These are phyloP conservation scores for Xylaria polymorpha DNA, from an alignment of 2,329 filamentous ascomycete genomes.

Conservation along the genomic window DNA sequence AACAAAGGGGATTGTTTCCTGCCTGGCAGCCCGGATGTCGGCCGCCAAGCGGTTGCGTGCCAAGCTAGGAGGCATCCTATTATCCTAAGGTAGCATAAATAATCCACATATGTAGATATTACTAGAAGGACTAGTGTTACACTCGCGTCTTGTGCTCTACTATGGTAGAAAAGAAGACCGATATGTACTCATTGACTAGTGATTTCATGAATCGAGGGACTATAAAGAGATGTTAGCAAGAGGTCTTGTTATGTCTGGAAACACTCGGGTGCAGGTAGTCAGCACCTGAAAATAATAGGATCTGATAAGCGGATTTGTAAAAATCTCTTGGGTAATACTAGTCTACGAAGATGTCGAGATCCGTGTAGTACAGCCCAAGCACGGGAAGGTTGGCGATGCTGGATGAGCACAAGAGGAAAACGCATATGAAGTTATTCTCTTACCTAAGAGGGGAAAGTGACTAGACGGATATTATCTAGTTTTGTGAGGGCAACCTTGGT, in stretches of 20 bases:
- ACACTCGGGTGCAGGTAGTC: background rate
- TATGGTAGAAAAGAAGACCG: background rate
- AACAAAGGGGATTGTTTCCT: conserved; percentile 52
- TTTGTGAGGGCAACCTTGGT: background rate
- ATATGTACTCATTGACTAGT: background rate
- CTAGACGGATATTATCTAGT: background rate
- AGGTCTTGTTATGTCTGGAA: background rate
- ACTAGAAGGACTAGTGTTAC: background rate
- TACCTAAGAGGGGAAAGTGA: background rate
- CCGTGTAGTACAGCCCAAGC: too few relatives aligned
- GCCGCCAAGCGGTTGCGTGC: conserved; percentile 39
- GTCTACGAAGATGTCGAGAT: background rate
- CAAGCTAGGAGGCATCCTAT: conserved; percentile 40
- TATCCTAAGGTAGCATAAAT: background rate
- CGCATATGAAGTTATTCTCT: background rate
- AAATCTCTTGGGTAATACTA: background rate
- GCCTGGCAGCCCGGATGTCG: conserved; percentile 42
- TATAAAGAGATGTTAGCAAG: background rate
- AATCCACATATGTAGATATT: background rate
- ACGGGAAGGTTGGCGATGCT: background rate
- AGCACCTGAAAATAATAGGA: background rate
- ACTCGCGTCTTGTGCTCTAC: background rate
- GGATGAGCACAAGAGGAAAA: background rate
- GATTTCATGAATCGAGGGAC: background rate
- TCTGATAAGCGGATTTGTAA: background rate